Conservation (phyloP, 352 stramenopile genomes). For the Phytophthora colocasiae region DNA sequence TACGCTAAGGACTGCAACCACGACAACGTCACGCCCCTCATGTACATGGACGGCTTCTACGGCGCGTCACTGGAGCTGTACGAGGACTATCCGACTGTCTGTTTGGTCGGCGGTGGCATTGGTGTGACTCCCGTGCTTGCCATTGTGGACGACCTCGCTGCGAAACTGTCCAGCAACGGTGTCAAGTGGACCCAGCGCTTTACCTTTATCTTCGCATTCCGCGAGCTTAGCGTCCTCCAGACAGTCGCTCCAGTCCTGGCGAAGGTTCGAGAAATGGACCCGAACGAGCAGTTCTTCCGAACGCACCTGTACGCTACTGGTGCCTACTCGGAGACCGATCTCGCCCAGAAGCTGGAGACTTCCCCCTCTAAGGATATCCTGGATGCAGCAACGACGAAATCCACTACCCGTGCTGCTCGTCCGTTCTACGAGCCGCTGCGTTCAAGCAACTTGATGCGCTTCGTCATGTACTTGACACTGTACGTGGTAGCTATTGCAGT, state of each 20-base stretch:
- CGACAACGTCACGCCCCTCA: constrained; percentile 33
- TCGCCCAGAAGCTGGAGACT: constrained; percentile 28
- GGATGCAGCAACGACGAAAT: constrained; percentile 20
- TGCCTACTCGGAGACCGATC: constrained; percentile 30
- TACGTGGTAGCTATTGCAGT: constrained; percentile 47
- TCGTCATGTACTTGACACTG: constrained; percentile 47
- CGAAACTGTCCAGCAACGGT: constrained; percentile 37
- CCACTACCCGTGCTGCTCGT: constrained; percentile 20
- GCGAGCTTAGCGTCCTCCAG: constrained; percentile 47
- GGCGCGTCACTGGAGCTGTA: constrained; percentile 54
- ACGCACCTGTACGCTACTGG: constrained; percentile 41
- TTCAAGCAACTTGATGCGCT: constrained; percentile 43
- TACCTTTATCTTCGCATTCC: constrained; percentile 51
- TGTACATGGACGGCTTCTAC: constrained; percentile 71
- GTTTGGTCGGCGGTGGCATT: constrained; percentile 54
- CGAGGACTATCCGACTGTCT: constrained; percentile 54
- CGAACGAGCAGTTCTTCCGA: constrained; percentile 44
- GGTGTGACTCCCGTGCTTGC: constrained; percentile 54
- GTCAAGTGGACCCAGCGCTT: constrained; percentile 46
- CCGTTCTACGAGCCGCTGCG: constrained; percentile 68
- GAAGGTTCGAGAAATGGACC: constrained; percentile 46
- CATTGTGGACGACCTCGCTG: constrained; percentile 53
- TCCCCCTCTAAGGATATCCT: constrained; percentile 14
- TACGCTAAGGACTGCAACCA: constrained; percentile 50
- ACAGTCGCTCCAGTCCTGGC: constrained; percentile 38